phyloP scores from a whole-genome alignment of 306 rosid species.

The Dryas octopetala region DNA sequence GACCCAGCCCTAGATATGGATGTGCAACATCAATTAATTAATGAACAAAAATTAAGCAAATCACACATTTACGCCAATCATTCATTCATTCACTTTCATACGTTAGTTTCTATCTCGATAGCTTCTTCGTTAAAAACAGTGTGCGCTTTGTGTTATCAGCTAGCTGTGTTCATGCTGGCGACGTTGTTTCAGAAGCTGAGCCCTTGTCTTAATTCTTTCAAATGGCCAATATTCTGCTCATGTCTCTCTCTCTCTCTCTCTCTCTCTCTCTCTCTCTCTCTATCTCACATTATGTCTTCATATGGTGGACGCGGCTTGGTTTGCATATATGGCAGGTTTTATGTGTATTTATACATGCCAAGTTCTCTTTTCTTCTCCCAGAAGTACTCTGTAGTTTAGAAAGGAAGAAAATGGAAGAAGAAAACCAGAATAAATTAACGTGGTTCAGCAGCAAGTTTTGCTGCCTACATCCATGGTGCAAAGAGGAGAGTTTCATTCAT shows the following conservation, averaged over 20 bases:
- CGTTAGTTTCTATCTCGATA: not conserved
- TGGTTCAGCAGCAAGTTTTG: too few species aligned
- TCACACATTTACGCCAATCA: not conserved
- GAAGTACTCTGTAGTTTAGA: not conserved
- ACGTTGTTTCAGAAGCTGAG: conserved; percentile 10
- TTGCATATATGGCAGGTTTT: not conserved
- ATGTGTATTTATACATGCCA: not conserved
- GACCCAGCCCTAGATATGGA: too few species aligned
- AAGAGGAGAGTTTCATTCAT: too few species aligned
- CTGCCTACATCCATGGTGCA: too few species aligned
- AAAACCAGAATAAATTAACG: too few species aligned
- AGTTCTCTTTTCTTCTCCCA: not conserved
- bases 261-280: not conserved
- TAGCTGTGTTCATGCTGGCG: conserved; percentile 13
- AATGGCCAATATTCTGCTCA: not conserved
- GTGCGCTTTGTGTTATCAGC: not conserved
- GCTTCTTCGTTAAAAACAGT: not conserved
- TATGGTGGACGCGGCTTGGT: not conserved
- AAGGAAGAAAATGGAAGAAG: too few species aligned
- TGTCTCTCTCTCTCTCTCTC: not conserved
- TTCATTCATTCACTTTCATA: not conserved
- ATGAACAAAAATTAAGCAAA: too few species aligned
- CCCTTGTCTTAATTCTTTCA: not conserved
- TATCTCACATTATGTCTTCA: not conserved
- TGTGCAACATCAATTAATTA: too few species aligned